These are phyloP conservation scores for Poa annua DNA, from an alignment of 176 grass and related monocot species.

Conservation along the genomic window DNA sequence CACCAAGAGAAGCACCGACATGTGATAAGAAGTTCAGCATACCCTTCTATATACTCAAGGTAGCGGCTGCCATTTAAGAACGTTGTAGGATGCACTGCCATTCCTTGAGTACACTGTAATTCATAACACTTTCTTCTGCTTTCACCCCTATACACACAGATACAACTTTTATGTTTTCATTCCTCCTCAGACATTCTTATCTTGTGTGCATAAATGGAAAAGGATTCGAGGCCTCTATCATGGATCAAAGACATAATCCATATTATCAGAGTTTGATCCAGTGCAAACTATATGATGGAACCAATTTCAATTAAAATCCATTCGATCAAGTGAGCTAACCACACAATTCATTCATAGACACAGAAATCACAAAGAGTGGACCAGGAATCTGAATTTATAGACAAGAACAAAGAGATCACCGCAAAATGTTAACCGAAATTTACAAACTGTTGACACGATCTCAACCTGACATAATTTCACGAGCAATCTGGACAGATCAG, in stretches of 20 bases:
- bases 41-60: background rate
- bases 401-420: background rate
- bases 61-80: background rate
- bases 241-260: conserved; percentile 18
- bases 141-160: no score
- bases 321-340: background rate
- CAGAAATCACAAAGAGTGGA: background rate
- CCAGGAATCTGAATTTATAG: conserved; percentile 26
- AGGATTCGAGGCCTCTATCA: background rate
- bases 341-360: no score
- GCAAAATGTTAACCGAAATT: conserved; percentile 38
- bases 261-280: background rate
- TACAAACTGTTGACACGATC: conserved; percentile 43
- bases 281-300: background rate
- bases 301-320: background rate
- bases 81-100: background rate
- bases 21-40: background rate
- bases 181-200: background rate
- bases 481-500: conserved; percentile 16
- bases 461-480: conserved; percentile 22
- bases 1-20: background rate
- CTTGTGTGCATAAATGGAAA: conserved; percentile 3
- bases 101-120: background rate
- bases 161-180: background rate
- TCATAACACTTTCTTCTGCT: background rate